Evolutionary conservation across 2,329 filamentous ascomycete species (phyloP).

Genomic region (Trichoderma breve): DNA sequence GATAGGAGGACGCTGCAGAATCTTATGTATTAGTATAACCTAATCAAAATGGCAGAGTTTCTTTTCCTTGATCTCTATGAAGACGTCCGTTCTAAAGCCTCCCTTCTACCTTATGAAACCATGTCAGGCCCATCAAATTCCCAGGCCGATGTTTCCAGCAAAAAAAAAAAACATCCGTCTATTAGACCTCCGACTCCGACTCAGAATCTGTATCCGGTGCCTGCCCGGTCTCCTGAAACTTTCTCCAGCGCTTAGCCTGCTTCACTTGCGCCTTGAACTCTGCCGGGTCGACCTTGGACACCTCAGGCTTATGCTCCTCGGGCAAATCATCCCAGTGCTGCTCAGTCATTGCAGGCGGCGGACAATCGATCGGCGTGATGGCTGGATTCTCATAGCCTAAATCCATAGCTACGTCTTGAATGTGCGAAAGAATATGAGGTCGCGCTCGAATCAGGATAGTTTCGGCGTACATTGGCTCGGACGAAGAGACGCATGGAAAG

Average conservation of each 20-base stretch:
- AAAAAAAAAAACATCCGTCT: background rate
- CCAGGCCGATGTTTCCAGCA: background rate
- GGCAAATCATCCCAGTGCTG: constrained; percentile 33
- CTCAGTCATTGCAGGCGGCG: constrained; percentile 23
- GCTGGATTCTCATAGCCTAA: constrained; percentile 38
- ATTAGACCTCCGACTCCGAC: background rate
- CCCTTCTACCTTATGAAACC: background rate
- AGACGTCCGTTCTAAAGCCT: background rate
- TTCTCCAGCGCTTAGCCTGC: constrained; percentile 28
- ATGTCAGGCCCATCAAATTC: background rate
- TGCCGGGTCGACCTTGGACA: constrained; percentile 25
- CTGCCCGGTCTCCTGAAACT: constrained; percentile 30
- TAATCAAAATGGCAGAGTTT: background rate
- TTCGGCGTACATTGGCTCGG: constrained; percentile 59
- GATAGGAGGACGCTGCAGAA: background rate
- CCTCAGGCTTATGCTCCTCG: constrained; percentile 31
- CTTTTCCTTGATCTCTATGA: background rate
- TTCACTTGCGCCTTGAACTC: constrained; percentile 28
- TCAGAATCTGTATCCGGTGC: constrained; percentile 29
- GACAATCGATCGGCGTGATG: background rate
- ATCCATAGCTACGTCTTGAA: constrained; percentile 53
- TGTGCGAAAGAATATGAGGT: constrained; percentile 56
- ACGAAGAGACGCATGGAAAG: constrained; percentile 68
- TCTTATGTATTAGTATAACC: constrained; percentile 11
- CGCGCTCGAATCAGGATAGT: constrained; percentile 58